Base-by-base conservation (phyloP, 495 filamentous ascomycete genomes). In the Penicillium paxilli region DNA sequence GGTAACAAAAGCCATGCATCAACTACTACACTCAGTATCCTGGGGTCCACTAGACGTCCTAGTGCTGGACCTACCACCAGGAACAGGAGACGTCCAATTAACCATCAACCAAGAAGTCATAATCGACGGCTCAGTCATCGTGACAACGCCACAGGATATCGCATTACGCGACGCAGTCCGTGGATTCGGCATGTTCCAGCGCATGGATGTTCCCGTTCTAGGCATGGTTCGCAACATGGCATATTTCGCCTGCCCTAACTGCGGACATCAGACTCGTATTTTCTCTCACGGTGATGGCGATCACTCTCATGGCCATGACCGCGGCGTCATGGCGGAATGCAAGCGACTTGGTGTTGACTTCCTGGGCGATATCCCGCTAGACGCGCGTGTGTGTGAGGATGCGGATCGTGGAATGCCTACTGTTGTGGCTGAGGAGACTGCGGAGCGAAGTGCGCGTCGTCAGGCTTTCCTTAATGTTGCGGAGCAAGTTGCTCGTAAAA, bases 201-300 rank as follows among this genome's bases (percentile, higher is more conserved):
- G 89, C 59, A 87, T 93, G 51, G 70, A 84, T 30, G 83, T 89
- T 0, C 84, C 84, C 19, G 85, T 96, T 26, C 73, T 98, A 21
- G 94, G 94, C n/a, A 87, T 98, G 79, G 87, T 98, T 44, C 87
- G 93, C 64, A 99, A 99, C 59, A 99, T 99, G 94, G 87, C 85
- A 3, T 78, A 87, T 21, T 97, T 96, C 60, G 77, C 71, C 1
- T 98, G 94, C 59, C 91, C 92, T 0, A 75, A 85, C 46, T 98
- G 94, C 56, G 75, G 78, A 5, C 77, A 80, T 4, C 74, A 82
- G 35, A 92, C 90, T n/a, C 80, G 82, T 33, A 88, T 98, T 19
- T 98, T 98, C 67, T 75, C 76, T 3, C 75, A 80, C 51, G 72
- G 72, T 3, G 64, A 68, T 47, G 49, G 44, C 1, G 47, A 66